Base-by-base conservation (phyloP, 495 filamentous ascomycete species). In the Aspergillus sclerotioniger region DNA sequence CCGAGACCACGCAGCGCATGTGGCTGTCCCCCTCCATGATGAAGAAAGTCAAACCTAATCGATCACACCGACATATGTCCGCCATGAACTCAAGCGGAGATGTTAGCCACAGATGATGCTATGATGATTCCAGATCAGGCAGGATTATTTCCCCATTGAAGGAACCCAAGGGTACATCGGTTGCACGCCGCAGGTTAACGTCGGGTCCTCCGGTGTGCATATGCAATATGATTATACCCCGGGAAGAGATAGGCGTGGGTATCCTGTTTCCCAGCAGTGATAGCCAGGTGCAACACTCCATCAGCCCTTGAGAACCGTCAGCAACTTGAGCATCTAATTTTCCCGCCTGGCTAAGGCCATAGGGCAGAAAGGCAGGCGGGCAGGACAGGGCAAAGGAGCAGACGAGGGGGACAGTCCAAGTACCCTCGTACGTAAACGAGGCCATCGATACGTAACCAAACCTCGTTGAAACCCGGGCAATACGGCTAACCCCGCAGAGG, bases 151-250 rank as follows among this genome's bases (percentile, higher is more conserved):
- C 33, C 31, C 47, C 13, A 31, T 50, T 28, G 25, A 50, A 28
- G 13, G 47, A 46, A 50, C 28, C 12, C 47, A 29, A 16, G n/a
- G 4, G 25, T 41, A 41, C 37, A 6, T 16, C 47, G 25, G 47
- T 50, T 50, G 28, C 47, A 50, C 31, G 47, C 47, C 29, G 47
- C 25, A 50, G 21, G 47, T 50, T 8, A 16, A 15, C 28, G 15
- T 50, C 47, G 47, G 46, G 20, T 49, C 25, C 46, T 49, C 46
- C 46, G 46, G 46, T 21, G 29, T 25, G 47, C 47, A 50, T 50
- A 50, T 50, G 47, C 47, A 50, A 12, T 12, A 28, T 7, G 25
- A 25, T 6, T 28, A 31, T 50, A 25, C n/a, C 13, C 15, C 31
- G 47, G 31, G 31, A 17, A 17, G 16, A n/a, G 47, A 50, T 16